Conservation (phyloP, 345 rosid genomes). For the Hevea brasiliensis region DNA sequence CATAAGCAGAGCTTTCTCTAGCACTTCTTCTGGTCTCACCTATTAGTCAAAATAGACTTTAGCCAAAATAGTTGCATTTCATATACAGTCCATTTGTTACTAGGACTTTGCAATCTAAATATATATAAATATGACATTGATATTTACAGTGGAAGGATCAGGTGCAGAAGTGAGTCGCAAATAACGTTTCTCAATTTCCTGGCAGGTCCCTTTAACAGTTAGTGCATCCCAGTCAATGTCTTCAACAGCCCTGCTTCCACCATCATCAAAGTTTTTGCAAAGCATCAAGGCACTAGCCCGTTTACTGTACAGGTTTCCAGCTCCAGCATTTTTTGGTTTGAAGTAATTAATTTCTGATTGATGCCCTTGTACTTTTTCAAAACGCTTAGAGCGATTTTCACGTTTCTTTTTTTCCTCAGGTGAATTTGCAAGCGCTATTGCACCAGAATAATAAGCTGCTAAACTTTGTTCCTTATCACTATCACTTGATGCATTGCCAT, state of each 20-base stretch:
- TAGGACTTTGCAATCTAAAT: neutral
- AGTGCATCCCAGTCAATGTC: slow-evolving; percentile 99
- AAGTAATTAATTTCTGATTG: slow-evolving; percentile 50
- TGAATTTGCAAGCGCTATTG: slow-evolving; percentile 61
- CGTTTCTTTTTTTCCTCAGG: slow-evolving; percentile 94
- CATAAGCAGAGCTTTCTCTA: slow-evolving; percentile 85
- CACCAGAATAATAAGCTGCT: slow-evolving; percentile 74
- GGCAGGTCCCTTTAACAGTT: slow-evolving; percentile 93
- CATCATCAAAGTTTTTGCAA: slow-evolving; percentile 68
- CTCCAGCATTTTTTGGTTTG: slow-evolving; percentile 63
- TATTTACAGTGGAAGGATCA: slow-evolving; percentile 87
- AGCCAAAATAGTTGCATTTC: slow-evolving; percentile 4
- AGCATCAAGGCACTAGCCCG: slow-evolving; percentile 75
- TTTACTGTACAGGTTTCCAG: slow-evolving; percentile 62
- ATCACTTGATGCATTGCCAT: slow-evolving; percentile 85
- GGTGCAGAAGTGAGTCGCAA: slow-evolving; percentile 99
- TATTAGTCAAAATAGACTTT: slow-evolving; percentile 30
- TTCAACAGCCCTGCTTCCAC: slow-evolving; percentile 89
- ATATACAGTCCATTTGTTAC: neutral
- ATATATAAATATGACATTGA: slow-evolving; percentile 20
- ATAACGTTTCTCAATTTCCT: slow-evolving; percentile 94
- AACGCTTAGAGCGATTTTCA: slow-evolving; percentile 89
- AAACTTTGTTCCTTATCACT: slow-evolving; percentile 86
- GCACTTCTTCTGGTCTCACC: slow-evolving; percentile 98
- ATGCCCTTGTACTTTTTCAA: slow-evolving; percentile 59